Conservation (phyloP, 306 rosid species). For the Castanospermum australe region DNA sequence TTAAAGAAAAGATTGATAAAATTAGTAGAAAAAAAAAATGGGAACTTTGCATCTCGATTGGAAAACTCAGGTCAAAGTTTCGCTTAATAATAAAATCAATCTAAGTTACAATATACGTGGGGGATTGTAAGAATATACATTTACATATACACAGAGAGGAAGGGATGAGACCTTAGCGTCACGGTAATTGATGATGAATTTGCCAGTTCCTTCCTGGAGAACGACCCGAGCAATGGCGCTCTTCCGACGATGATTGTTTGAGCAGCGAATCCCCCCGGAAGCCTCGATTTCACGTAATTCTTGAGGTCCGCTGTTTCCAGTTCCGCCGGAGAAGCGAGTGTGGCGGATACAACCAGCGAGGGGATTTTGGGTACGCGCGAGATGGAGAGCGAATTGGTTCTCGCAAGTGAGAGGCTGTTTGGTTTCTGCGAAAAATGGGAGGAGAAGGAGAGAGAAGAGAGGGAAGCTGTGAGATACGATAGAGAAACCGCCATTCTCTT, state of each 20-base stretch:
- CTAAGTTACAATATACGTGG: neutral
- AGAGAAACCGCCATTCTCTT: constrained; percentile 63
- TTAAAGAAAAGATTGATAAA: neutral
- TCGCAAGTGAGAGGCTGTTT: constrained; percentile 32
- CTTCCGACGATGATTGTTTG: constrained; percentile 80
- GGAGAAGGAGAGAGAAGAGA: constrained; percentile 87
- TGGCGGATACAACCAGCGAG: constrained; percentile 52
- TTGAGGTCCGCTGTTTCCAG: constrained; percentile 62
- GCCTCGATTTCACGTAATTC: constrained; percentile 74
- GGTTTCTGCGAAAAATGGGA: constrained; percentile 62
- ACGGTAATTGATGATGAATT: constrained; percentile 83
- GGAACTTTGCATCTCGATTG: neutral
- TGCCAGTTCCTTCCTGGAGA: constrained; percentile 87
- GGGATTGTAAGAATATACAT: no score
- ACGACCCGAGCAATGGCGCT: constrained; percentile 88
- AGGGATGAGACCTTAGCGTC: constrained; percentile 68
- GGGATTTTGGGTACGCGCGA: constrained; percentile 26
- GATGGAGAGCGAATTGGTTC: constrained; percentile 36
- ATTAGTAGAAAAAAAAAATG: no score
- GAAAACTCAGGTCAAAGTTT: neutral
- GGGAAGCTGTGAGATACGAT: constrained; percentile 52
- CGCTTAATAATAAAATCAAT: neutral
- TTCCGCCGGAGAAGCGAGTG: constrained; percentile 48
- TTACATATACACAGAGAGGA: neutral
- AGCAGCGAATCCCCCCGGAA: constrained; percentile 96